Evolutionary conservation across 2,329 filamentous ascomycete species (phyloP).

Genomic region (Calycina herbarum): DNA sequence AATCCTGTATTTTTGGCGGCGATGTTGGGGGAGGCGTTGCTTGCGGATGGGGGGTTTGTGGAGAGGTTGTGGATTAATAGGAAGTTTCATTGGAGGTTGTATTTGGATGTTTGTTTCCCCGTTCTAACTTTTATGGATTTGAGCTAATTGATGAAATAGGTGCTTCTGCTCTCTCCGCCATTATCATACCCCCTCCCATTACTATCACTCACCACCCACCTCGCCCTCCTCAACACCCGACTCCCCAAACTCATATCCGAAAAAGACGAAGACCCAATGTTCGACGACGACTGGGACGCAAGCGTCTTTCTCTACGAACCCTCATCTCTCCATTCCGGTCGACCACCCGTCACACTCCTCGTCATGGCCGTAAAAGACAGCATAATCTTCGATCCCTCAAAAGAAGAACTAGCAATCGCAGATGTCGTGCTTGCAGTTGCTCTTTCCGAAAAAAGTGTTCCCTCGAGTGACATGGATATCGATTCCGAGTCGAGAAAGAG

Average conservation of each 20-base stretch:
- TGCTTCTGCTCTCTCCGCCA: constrained; percentile 88
- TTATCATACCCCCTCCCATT: constrained; percentile 91
- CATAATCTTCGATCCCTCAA: constrained; percentile 89
- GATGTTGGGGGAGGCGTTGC: constrained; percentile 85
- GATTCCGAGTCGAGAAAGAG: constrained; percentile 39
- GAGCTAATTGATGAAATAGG: constrained; percentile 51
- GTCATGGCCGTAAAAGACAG: constrained; percentile 85
- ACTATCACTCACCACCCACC: constrained; percentile 87
- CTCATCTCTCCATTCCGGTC: not conserved
- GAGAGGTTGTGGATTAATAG: constrained; percentile 81
- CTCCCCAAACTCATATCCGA: constrained; percentile 85
- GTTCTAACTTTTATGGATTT: not conserved
- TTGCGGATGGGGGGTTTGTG: constrained; percentile 68
- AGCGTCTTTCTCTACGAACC: constrained; percentile 80
- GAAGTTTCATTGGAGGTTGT: constrained; percentile 95
- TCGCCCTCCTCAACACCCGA: constrained; percentile 85
- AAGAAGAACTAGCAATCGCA: constrained; percentile 90
- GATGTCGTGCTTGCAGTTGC: constrained; percentile 87
- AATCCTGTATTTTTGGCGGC: constrained; percentile 82
- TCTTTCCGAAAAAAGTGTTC: constrained; percentile 52
- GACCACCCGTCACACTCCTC: constrained; percentile 75
- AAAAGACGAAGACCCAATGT: constrained; percentile 92
- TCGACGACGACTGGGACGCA: constrained; percentile 96
- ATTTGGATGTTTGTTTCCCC: constrained; percentile 73
- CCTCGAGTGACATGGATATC: constrained; percentile 41